A percentile compares a stretch with the other conserved stretches of the same genome.
Conservation (phyloP, 371 early-diverging fungal species). For the Apophysomyces trapeziformis region DNA sequence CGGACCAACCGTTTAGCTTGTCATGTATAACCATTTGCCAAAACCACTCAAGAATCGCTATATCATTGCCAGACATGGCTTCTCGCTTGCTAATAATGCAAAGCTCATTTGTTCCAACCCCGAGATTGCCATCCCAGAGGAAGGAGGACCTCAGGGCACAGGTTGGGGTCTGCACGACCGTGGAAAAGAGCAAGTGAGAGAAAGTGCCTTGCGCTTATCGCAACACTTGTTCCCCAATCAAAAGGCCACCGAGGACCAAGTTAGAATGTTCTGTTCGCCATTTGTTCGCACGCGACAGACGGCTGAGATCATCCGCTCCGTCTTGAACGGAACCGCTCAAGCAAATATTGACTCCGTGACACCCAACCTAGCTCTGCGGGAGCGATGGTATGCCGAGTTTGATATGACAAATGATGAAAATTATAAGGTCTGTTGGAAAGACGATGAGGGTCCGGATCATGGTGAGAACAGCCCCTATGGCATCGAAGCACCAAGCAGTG, state of each 20-base stretch:
- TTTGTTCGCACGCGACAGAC: slow-evolving; percentile 52
- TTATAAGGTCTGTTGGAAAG: slow-evolving; percentile 45
- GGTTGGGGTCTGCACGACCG: slow-evolving; percentile 52
- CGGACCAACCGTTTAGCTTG: neutral
- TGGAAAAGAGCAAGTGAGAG: slow-evolving; percentile 48
- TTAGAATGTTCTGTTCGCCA: slow-evolving; percentile 50
- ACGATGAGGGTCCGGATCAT: slow-evolving; percentile 46
- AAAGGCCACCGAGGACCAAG: slow-evolving; percentile 18
- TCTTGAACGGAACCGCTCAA: slow-evolving; percentile 33
- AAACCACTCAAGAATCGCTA: slow-evolving; percentile 44
- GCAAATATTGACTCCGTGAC: slow-evolving; percentile 22
- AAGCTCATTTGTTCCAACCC: slow-evolving; percentile 50
- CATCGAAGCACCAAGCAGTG: slow-evolving; percentile 44
- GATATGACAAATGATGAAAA: slow-evolving; percentile 48
- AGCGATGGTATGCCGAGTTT: slow-evolving; percentile 47
- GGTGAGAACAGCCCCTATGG: slow-evolving; percentile 42
- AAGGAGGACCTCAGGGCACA: slow-evolving; percentile 45
- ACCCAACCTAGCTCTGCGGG: slow-evolving; percentile 36
- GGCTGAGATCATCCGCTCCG: slow-evolving; percentile 42
- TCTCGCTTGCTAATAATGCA: slow-evolving; percentile 51
- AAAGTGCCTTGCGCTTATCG: slow-evolving; percentile 40
- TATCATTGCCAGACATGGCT: slow-evolving; percentile 52
- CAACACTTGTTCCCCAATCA: slow-evolving; percentile 33
- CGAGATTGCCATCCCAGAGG: slow-evolving; percentile 51
- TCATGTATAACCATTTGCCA: slow-evolving; percentile 45